Evolutionary conservation across 2,329 filamentous ascomycete species (phyloP).

Genomic region (Diaporthe sp.): DNA sequence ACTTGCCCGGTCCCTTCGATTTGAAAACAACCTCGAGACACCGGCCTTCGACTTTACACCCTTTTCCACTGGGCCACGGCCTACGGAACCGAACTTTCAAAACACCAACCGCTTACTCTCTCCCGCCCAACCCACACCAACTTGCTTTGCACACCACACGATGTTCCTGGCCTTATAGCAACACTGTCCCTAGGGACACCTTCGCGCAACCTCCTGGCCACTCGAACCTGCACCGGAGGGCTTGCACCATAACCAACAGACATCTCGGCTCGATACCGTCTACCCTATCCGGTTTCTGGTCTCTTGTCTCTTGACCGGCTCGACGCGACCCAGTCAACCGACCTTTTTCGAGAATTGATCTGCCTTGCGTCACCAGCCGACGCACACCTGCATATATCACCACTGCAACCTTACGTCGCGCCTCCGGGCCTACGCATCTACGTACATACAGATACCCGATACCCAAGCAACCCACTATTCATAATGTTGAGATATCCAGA

Average conservation of each 20-base stretch:
- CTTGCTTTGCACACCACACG: conserved; percentile 39
- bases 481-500: conserved; percentile 48
- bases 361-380: conserved; percentile 18
- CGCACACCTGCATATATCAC: conserved; percentile 34
- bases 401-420: conserved; percentile 27
- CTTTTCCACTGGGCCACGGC: conserved; percentile 32
- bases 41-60: conserved; percentile 24
- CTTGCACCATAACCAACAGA: conserved; percentile 31
- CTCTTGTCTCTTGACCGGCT: conserved; percentile 12
- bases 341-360: conserved; percentile 30
- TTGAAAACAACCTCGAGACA: conserved; percentile 34
- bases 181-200: conserved; percentile 60
- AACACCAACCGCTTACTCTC: conserved; percentile 32
- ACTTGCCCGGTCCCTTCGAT: conserved; percentile 32
- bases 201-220: conserved; percentile 40
- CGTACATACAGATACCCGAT: conserved; percentile 19
- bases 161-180: conserved; percentile 50
- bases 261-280: conserved; percentile 14
- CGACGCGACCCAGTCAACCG: conserved; percentile 27
- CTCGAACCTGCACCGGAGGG: conserved; percentile 35
- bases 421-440: conserved; percentile 20
- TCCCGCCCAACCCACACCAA: conserved; percentile 26
- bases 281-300: conserved; percentile 18
- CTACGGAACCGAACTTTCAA: conserved; percentile 30
- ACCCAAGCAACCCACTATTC: conserved; percentile 27